phyloP scores from a whole-genome alignment of 2,329 filamentous ascomycete genomes.

The Lizonia empirigonia region DNA sequence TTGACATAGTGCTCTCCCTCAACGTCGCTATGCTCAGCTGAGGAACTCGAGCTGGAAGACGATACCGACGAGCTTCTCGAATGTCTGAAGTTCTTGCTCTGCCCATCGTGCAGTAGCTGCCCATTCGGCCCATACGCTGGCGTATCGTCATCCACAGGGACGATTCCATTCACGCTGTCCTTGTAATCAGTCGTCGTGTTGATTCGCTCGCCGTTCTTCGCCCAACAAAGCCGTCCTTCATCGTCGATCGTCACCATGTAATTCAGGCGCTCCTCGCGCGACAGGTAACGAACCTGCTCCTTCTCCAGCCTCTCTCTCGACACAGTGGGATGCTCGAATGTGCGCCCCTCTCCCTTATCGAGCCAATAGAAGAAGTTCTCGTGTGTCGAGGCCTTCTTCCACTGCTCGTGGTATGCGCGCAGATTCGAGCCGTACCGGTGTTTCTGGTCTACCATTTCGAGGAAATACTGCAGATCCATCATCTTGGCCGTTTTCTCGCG shows the following conservation, averaged over 20 bases:
- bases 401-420: constrained; percentile 79
- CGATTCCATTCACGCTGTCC: constrained; percentile 74
- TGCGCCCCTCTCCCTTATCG: constrained; percentile 76
- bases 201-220: constrained; percentile 78
- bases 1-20: constrained; percentile 69
- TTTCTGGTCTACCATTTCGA: constrained; percentile 84
- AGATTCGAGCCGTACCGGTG: constrained; percentile 88
- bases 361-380: constrained; percentile 97
- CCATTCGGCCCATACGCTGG: constrained; percentile 49
- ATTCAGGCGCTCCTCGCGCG: constrained; percentile 77
- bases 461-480: constrained; percentile 86
- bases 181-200: constrained; percentile 76
- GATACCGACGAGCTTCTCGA: constrained; percentile 30
- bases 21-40: constrained; percentile 60
- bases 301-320: constrained; percentile 75
- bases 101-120: constrained; percentile 29
- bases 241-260: constrained; percentile 80
- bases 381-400: constrained; percentile 76
- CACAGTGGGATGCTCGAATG: constrained; percentile 72
- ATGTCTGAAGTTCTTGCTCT: constrained; percentile 26
- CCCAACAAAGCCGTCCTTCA: constrained; percentile 81
- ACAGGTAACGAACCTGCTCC: constrained; percentile 83
- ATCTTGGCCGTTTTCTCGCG: constrained; percentile 71
- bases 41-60: constrained; percentile 42
- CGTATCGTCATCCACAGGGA: constrained; percentile 50